A percentile compares a stretch with the other conserved stretches of the same genome.
phyloP scores from a whole-genome alignment of 225 moss, liverwort and hornwort genomes.

The Physcomitrium patens region DNA sequence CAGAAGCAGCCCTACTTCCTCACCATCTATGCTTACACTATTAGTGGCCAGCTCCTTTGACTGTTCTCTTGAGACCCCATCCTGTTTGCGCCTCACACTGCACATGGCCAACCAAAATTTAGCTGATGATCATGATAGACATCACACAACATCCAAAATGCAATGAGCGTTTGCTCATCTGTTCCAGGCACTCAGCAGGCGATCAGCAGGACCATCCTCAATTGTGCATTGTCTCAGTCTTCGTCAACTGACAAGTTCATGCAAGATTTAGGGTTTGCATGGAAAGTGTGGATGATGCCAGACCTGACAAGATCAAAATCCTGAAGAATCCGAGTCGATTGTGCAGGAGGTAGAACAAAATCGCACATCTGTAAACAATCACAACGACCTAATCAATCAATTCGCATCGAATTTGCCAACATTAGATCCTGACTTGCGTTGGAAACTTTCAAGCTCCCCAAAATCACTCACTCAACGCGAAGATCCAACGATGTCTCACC shows the following conservation, averaged over 20 bases:
- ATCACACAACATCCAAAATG: conserved; percentile 8
- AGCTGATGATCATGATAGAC: neutral
- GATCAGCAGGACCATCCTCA: neutral
- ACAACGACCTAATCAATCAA: conserved; percentile 16
- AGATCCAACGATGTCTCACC: conserved; percentile 27
- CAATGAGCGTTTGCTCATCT: neutral
- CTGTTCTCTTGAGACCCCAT: conserved; percentile 25
- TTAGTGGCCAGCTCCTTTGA: conserved; percentile 46
- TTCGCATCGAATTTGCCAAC: conserved; percentile 4
- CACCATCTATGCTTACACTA: conserved; percentile 48
- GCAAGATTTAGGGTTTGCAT: neutral
- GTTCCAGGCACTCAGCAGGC: neutral
- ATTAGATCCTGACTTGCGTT: neutral
- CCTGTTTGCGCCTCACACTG: conserved; percentile 67
- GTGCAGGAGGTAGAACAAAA: conserved; percentile 69
- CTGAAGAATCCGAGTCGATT: conserved; percentile 64
- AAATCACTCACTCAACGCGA: neutral
- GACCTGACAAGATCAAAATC: conserved; percentile 89
- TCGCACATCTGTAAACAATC: conserved; percentile 64
- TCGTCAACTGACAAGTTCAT: conserved; percentile 1
- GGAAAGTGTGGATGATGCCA: conserved; percentile 7
- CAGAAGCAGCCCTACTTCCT: conserved; percentile 47
- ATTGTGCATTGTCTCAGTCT: neutral
- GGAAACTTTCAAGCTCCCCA: neutral
- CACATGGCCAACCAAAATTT: conserved; percentile 29